Evolutionary conservation across 179 eudicot species (phyloP), one percentile per base, ranked within the genome.

Genomic region (Corrigiola litoralis): DNA sequence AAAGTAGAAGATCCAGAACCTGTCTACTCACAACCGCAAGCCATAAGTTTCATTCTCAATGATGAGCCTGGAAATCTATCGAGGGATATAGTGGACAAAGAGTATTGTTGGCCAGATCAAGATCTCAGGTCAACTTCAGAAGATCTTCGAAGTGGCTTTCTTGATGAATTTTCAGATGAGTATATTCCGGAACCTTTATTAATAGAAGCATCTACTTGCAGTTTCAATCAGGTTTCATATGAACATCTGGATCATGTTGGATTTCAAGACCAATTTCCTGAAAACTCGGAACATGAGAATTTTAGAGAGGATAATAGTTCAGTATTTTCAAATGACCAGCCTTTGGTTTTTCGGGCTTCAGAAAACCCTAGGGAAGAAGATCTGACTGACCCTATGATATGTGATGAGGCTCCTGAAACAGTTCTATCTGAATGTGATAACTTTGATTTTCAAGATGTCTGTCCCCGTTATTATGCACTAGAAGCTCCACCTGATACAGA

Each of bases 1-100:
- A 78, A 87, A 79, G 58, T 65, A 51, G 88, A 90, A 75, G 65
- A 23, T 70, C 56, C 69, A 69, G 80, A 67, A 66, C 10, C 61
- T 54, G 79, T 69, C 16, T 38, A 7, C 41, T 12, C 42, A 28
- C 72, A 63, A 37, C 34, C 58, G 31, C 70, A 67, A 44, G 63
- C 61, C 37, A 41, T 50, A 55, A 67, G 34, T 60, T 47, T 36
- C 42, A 48, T 18, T 59, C 40, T 51, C 64, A 67, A 65, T 64
- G 76, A 61, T 50, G 24, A 62, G 40, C 33, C 25, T 10, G 54
- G 23, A 33, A 59, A 17, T 46, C 14, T 14, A 11, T 29, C 69
- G 6, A 25, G 46, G 40, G 75, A 67, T 52, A 29, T 51, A 33
- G 36, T 10, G 8, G 53, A 38, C 14, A 57, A 32, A 58, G 67